These are phyloP conservation scores for Fusarium acutatum DNA, from an alignment of 2,329 filamentous ascomycete species.

Conservation along the genomic window DNA sequence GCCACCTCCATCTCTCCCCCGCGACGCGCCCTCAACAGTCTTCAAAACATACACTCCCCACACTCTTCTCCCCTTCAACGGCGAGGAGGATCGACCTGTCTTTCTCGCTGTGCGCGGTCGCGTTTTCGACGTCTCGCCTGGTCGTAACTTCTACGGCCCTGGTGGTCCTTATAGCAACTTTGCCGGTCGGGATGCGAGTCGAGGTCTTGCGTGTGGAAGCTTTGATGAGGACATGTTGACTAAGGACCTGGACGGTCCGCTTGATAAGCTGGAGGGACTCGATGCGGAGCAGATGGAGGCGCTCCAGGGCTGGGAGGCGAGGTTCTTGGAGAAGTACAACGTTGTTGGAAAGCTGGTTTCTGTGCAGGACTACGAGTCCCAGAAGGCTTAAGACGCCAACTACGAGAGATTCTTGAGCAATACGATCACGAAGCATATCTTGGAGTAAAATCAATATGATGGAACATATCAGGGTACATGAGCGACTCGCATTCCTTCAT, in stretches of 20 bases:
- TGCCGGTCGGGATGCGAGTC: conserved; percentile 87
- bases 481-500: conserved; percentile 31
- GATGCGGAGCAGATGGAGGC: conserved; percentile 81
- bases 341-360: conserved; percentile 88
- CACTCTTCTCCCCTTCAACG: conserved; percentile 87
- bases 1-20: conserved; percentile 57
- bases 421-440: neutral
- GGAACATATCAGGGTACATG: neutral
- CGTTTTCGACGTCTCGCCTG: conserved; percentile 88
- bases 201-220: conserved; percentile 88
- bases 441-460: neutral
- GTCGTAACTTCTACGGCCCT: conserved; percentile 94
- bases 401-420: neutral
- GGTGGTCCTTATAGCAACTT: conserved; percentile 97
- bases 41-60: conserved; percentile 78
- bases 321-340: conserved; percentile 92
- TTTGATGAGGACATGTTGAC: conserved; percentile 97
- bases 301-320: conserved; percentile 89
- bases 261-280: conserved; percentile 79
- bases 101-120: conserved; percentile 91
- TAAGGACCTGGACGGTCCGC: conserved; percentile 82
- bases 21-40: conserved; percentile 65
- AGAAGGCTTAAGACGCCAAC: conserved; percentile 18
- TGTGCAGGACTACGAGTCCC: conserved; percentile 49
- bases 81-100: conserved; percentile 75